Percentiles rank a stretch among this genome's conserved stretches.
phyloP scores from a whole-genome alignment of 768 basidiomycete genomes.

The Ramaria sp. region DNA sequence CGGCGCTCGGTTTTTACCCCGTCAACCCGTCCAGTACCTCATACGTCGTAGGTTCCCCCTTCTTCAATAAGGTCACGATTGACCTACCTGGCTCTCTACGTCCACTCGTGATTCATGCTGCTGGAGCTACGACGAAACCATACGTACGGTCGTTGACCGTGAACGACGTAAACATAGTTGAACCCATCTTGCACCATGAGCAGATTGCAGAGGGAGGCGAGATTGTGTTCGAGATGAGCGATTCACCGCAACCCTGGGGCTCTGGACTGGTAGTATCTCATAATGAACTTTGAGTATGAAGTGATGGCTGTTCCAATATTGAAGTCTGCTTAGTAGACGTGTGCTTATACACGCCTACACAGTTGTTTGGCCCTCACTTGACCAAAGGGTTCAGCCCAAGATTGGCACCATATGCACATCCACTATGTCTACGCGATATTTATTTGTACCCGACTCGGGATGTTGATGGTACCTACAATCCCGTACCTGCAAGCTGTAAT shows the following conservation, averaged over 20 bases:
- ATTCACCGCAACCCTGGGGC: slow-evolving; percentile 35
- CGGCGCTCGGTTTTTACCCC: slow-evolving; percentile 75
- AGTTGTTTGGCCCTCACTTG: no score
- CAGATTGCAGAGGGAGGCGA: slow-evolving; percentile 48
- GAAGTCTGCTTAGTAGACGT: no score
- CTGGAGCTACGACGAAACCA: slow-evolving; percentile 45
- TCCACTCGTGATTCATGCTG: slow-evolving; percentile 41
- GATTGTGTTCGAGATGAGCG: slow-evolving; percentile 58
- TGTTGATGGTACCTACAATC: no score
- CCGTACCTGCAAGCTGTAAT: no score
- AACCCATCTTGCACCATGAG: slow-evolving; percentile 49
- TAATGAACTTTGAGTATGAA: not conserved
- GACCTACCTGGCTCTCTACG: slow-evolving; percentile 33
- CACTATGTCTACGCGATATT: no score
- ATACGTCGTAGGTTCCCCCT: slow-evolving; percentile 67
- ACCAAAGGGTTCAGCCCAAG: no score
- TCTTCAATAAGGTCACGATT: slow-evolving; percentile 45
- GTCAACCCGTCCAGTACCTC: slow-evolving; percentile 70
- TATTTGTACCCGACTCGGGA: no score
- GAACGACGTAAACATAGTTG: slow-evolving; percentile 34
- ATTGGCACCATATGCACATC: no score
- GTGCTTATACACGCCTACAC: no score
- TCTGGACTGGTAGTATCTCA: slow-evolving; percentile 10
- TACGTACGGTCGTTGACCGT: slow-evolving; percentile 53
- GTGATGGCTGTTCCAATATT: no score